phyloP scores from a whole-genome alignment of 352 stramenopile genomes.

The Pythium monospermum region DNA sequence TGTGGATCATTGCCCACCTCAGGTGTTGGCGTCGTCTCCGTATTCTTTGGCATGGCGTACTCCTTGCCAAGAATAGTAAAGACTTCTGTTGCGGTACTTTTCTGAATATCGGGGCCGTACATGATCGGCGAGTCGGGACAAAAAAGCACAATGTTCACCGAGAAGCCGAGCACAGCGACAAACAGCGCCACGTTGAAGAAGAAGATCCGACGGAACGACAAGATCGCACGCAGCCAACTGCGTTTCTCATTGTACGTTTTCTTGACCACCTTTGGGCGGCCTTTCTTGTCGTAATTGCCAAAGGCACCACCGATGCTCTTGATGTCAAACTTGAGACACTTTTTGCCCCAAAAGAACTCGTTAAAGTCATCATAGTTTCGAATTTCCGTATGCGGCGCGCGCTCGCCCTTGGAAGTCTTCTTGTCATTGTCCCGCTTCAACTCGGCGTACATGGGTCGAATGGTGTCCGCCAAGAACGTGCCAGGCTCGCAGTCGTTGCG shows the following conservation, averaged over 20 bases:
- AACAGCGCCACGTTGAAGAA: slow-evolving; percentile 78
- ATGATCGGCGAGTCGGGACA: slow-evolving; percentile 76
- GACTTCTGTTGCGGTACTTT: slow-evolving; percentile 26
- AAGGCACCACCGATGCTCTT: slow-evolving; percentile 68
- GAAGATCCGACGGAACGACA: slow-evolving; percentile 82
- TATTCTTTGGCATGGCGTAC: slow-evolving; percentile 24
- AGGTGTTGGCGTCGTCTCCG: slow-evolving; percentile 3
- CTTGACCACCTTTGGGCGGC: slow-evolving; percentile 70
- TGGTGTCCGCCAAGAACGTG: slow-evolving; percentile 65
- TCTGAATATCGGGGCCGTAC: slow-evolving; percentile 54
- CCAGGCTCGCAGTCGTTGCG: slow-evolving; percentile 57
- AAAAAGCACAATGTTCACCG: slow-evolving; percentile 73
- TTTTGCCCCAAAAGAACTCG: slow-evolving; percentile 88
- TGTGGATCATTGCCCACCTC: no score
- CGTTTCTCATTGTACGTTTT: slow-evolving; percentile 84
- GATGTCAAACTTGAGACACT: slow-evolving; percentile 75
- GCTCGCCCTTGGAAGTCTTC: slow-evolving; percentile 75
- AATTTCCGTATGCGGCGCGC: slow-evolving; percentile 67
- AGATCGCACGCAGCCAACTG: slow-evolving; percentile 65
- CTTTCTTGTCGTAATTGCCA: slow-evolving; percentile 75
- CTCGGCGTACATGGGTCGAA: slow-evolving; percentile 77
- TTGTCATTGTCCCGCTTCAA: slow-evolving; percentile 87
- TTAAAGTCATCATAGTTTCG: slow-evolving; percentile 89
- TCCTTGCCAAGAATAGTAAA: slow-evolving; percentile 71
- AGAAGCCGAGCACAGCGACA: slow-evolving; percentile 50